phyloP scores from a whole-genome alignment of 2,329 filamentous ascomycete species.

The Dactylellina drechsleri region DNA sequence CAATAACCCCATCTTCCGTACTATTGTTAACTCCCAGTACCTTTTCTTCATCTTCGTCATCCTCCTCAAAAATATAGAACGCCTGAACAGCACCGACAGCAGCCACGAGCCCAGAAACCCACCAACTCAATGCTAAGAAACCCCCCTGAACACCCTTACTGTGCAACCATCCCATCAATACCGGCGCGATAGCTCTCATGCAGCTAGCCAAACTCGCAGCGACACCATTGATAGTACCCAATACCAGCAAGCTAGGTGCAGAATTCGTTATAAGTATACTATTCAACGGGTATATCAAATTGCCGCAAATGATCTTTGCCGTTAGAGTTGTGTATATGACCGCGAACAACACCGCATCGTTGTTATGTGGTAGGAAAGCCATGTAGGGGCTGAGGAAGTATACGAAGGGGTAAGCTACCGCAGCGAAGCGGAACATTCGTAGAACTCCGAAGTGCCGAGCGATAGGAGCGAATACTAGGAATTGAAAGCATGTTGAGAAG shows the following conservation, averaged over 20 bases:
- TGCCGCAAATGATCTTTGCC: slow-evolving; percentile 92
- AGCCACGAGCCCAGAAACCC: slow-evolving; percentile 83
- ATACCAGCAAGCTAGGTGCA: slow-evolving; percentile 81
- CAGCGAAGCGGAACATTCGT: slow-evolving; percentile 81
- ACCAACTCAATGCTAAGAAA: slow-evolving; percentile 92
- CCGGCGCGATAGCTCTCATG: slow-evolving; percentile 87
- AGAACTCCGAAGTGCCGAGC: slow-evolving; percentile 80
- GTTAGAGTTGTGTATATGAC: slow-evolving; percentile 82
- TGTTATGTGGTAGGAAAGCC: slow-evolving; percentile 77
- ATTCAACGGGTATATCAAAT: slow-evolving; percentile 89
- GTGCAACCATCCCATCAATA: slow-evolving; percentile 85
- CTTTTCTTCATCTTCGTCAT: slow-evolving; percentile 43
- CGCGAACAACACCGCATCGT: slow-evolving; percentile 71
- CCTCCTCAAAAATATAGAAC: slow-evolving; percentile 56
- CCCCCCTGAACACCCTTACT: slow-evolving; percentile 80
- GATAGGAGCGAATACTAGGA: slow-evolving; percentile 83
- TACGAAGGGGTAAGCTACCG: slow-evolving; percentile 83
- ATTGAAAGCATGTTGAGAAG: slow-evolving; percentile 87
- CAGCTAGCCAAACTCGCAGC: slow-evolving; percentile 91
- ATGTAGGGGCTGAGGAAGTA: slow-evolving; percentile 83
- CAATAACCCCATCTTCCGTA: slow-evolving; percentile 36
- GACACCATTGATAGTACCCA: slow-evolving; percentile 92
- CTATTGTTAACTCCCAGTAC: slow-evolving; percentile 44
- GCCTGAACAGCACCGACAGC: slow-evolving; percentile 72
- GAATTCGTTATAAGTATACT: slow-evolving; percentile 90